Conservation (phyloP, 805 yeast genomes). For the Starmerella bombicola region DNA sequence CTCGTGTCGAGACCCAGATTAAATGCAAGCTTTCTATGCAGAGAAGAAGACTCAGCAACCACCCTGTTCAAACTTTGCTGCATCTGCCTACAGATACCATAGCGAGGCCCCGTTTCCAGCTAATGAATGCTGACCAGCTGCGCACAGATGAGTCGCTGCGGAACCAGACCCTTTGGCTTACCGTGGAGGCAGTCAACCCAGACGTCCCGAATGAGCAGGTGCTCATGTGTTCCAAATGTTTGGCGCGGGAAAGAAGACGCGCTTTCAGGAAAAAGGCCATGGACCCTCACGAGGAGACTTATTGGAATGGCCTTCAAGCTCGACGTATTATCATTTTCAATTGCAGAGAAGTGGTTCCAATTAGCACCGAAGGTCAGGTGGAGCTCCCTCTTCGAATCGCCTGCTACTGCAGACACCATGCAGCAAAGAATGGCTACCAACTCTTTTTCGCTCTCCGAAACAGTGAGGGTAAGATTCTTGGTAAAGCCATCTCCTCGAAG, state of each 20-base stretch:
- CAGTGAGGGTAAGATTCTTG: constrained; percentile 48
- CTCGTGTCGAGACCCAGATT: constrained; percentile 93
- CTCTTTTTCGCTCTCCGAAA: constrained; percentile 51
- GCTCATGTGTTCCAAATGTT: constrained; percentile 75
- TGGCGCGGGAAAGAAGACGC: constrained; percentile 84
- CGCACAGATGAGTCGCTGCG: constrained; percentile 15
- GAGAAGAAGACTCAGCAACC: constrained; percentile 35
- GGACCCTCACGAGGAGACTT: constrained; percentile 56
- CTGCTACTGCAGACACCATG: constrained; percentile 93
- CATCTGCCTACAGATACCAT: constrained; percentile 81
- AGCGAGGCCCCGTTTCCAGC: constrained; percentile 71
- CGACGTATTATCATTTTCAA: constrained; percentile 83
- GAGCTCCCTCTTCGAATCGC: constrained; percentile 64
- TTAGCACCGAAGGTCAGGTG: constrained; percentile 21
- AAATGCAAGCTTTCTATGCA: constrained; percentile 54
- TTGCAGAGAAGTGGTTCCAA: constrained; percentile 63
- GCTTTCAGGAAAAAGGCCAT: constrained; percentile 85
- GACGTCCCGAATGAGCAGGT: constrained; percentile 37
- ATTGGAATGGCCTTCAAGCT: constrained; percentile 63
- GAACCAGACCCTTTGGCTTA: constrained; percentile 36
- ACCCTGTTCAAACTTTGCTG: constrained; percentile 59
- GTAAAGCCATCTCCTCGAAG: constrained; percentile 55
- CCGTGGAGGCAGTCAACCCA: constrained; percentile 64
- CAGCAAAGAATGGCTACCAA: constrained; percentile 74
- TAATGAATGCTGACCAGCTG: constrained; percentile 29